phyloP scores from a whole-genome alignment of 257 asterid genomes.

The Schizonepeta tenuifolia region DNA sequence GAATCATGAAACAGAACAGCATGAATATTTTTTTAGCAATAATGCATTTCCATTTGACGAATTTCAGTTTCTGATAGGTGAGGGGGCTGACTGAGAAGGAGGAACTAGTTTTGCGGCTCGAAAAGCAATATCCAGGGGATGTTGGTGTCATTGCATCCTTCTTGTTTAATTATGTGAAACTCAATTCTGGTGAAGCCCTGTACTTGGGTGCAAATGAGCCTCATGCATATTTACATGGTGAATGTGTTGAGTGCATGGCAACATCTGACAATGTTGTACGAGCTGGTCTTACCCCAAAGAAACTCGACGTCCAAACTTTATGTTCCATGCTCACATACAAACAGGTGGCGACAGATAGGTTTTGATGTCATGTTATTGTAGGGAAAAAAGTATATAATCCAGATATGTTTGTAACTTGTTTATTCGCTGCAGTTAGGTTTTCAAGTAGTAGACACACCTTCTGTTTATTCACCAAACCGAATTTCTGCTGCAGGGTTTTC shows the following conservation, averaged over 20 bases:
- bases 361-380: neutral
- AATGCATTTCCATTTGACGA: neutral
- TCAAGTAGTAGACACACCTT: neutral
- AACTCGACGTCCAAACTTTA: conserved; percentile 76
- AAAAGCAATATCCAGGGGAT: conserved; percentile 85
- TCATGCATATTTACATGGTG: conserved; percentile 88
- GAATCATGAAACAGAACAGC: neutral
- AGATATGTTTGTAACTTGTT: no score
- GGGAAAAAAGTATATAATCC: neutral
- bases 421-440: neutral
- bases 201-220: conserved; percentile 94
- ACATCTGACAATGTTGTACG: conserved; percentile 97
- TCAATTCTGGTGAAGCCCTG: conserved; percentile 86
- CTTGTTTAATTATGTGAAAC: conserved; percentile 77
- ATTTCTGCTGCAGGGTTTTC: conserved; percentile 61
- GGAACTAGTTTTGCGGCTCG: conserved; percentile 72
- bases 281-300: conserved; percentile 94
- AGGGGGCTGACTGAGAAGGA: conserved; percentile 73
- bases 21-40: neutral
- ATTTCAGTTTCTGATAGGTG: conserved; percentile 46
- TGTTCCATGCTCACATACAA: conserved; percentile 98
- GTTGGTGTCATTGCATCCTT: conserved; percentile 82
- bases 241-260: conserved; percentile 99
- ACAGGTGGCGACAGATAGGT: conserved; percentile 59
- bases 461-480: conserved; percentile 3